Evolutionary conservation across 352 stramenopile species (phyloP).

Genomic region (Globisporangium orthogonon): DNA sequence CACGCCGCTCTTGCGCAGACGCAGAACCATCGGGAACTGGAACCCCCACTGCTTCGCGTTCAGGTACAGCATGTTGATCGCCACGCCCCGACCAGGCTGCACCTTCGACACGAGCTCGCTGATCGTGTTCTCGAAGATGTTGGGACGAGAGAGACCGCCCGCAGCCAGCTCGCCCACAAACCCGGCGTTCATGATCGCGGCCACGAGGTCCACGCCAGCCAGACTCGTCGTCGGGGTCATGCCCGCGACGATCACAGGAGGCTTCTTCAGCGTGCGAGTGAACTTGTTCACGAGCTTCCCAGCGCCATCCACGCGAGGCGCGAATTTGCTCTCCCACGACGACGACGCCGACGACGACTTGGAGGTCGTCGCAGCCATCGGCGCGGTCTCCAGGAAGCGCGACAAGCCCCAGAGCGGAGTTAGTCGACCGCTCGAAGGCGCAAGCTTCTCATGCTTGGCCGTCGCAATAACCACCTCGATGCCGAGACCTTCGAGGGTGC

Average conservation of each 20-base stretch:
- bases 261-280: slow-evolving; percentile 66
- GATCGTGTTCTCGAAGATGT: slow-evolving; percentile 69
- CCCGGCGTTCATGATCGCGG: slow-evolving; percentile 71
- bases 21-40: slow-evolving; percentile 85
- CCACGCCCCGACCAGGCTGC: slow-evolving; percentile 62
- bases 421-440: no score
- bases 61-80: slow-evolving; percentile 88
- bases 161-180: slow-evolving; percentile 77
- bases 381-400: slow-evolving; percentile 26
- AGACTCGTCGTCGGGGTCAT: slow-evolving; percentile 87
- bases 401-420: slow-evolving; percentile 14
- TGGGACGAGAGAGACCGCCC: slow-evolving; percentile 57
- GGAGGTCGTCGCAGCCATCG: no score
- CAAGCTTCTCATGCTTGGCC: no score
- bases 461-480: slow-evolving; percentile 11
- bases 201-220: slow-evolving; percentile 74
- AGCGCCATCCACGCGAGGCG: slow-evolving; percentile 29
- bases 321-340: slow-evolving; percentile 38
- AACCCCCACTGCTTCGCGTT: slow-evolving; percentile 88
- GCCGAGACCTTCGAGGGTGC: slow-evolving; percentile 41
- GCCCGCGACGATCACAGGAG: slow-evolving; percentile 73
- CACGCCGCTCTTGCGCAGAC: slow-evolving; percentile 66
- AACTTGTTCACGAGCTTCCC: slow-evolving; percentile 66
- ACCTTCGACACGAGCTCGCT: slow-evolving; percentile 65
- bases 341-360: no score